phyloP scores from a whole-genome alignment of 495 filamentous ascomycete genomes.

The Cercophora newfieldiana region DNA sequence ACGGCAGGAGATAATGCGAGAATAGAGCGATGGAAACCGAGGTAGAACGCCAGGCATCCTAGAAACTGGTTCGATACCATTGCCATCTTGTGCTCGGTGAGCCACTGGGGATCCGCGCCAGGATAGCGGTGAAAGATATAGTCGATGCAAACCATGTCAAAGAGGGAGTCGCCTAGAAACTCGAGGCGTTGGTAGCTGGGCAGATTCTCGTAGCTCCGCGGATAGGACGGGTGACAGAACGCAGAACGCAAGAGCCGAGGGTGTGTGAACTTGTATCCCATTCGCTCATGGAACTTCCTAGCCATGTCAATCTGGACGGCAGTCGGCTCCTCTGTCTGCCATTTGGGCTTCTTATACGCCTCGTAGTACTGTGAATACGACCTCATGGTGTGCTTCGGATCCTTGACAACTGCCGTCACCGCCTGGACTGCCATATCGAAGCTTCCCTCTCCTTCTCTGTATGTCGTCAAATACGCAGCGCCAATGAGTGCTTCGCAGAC shows the following conservation, averaged over 20 bases:
- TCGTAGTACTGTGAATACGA: slow-evolving; percentile 70
- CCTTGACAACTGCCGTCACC: slow-evolving; percentile 73
- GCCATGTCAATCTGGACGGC: slow-evolving; percentile 68
- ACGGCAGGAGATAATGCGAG: slow-evolving; percentile 59
- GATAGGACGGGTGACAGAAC: slow-evolving; percentile 84
- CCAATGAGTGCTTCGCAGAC: slow-evolving; percentile 95
- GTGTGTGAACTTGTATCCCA: slow-evolving; percentile 79
- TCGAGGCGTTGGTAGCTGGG: slow-evolving; percentile 92
- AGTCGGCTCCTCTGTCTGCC: slow-evolving; percentile 61
- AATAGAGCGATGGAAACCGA: slow-evolving; percentile 76
- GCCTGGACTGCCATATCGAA: slow-evolving; percentile 83
- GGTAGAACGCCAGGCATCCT: slow-evolving; percentile 72
- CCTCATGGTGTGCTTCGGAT: slow-evolving; percentile 64
- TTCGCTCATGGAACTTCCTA: slow-evolving; percentile 59
- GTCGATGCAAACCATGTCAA: slow-evolving; percentile 85
- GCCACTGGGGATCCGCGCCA: slow-evolving; percentile 86
- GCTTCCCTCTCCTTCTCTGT: slow-evolving; percentile 40
- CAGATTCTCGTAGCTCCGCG: slow-evolving; percentile 66
- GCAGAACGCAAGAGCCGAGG: slow-evolving; percentile 79
- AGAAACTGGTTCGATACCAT: slow-evolving; percentile 98
- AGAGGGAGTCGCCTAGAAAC: slow-evolving; percentile 86
- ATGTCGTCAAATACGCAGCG: slow-evolving; percentile 71
- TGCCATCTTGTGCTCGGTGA: slow-evolving; percentile 99
- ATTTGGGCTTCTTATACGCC: slow-evolving; percentile 69
- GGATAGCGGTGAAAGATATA: slow-evolving; percentile 76